phyloP scores from a whole-genome alignment of 129 eudicot species.

The Pittosporum tobira region DNA sequence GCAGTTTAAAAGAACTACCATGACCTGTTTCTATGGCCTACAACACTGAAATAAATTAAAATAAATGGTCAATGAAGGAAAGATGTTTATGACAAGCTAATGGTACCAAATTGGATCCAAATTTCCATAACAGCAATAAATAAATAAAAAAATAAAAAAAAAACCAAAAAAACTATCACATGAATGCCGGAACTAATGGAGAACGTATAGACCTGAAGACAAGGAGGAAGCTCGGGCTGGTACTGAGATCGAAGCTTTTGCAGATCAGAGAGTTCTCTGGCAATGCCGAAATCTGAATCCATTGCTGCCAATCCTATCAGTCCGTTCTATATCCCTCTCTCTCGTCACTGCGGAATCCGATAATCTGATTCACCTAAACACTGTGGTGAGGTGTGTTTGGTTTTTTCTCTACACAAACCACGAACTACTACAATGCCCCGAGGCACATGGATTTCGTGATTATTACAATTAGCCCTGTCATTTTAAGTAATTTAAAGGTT shows the following conservation, averaged over 20 bases:
- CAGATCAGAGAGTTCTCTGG: constrained; percentile 44
- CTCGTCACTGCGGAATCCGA: neutral
- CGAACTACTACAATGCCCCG: too few species aligned
- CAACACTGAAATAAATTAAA: neutral
- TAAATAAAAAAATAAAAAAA: neutral
- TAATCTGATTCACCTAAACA: neutral
- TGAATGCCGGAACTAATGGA: neutral
- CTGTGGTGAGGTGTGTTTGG: neutral
- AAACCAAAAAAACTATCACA: neutral
- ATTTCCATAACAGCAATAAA: neutral
- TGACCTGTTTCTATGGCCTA: neutral
- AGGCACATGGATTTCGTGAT: neutral
- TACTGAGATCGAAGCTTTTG: constrained; percentile 44
- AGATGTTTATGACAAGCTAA: too few species aligned
- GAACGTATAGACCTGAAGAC: constrained; percentile 38
- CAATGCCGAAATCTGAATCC: constrained; percentile 51
- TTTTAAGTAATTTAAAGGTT: too few species aligned
- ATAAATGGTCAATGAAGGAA: neutral
- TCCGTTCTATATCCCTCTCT: neutral
- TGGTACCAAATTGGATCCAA: too few species aligned
- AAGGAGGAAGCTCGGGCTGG: constrained; percentile 53
- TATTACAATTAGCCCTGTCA: too few species aligned
- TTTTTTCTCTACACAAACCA: too few species aligned
- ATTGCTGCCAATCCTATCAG: neutral
- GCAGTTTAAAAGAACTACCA: neutral